phyloP scores from a whole-genome alignment of 768 basidiomycete species.

The Sistotremastrum suecicum region DNA sequence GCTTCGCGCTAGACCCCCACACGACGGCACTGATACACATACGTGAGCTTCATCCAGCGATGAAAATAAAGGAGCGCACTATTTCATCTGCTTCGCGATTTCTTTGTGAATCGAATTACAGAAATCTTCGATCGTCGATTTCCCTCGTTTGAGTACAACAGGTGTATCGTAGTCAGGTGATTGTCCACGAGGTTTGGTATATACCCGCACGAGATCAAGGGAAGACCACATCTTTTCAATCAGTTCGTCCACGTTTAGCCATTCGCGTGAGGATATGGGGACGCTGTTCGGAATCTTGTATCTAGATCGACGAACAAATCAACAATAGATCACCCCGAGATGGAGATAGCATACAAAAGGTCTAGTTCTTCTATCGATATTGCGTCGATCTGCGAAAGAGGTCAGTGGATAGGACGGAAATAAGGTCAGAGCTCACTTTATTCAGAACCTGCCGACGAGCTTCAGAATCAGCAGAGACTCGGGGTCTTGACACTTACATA shows the following conservation, averaged over 20 bases:
- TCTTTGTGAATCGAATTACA: slow-evolving; percentile 93
- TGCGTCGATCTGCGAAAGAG: slow-evolving; percentile 65
- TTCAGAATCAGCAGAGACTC: background rate
- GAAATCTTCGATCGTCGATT: slow-evolving; percentile 71
- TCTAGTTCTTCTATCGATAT: slow-evolving; percentile 98
- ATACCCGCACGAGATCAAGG: slow-evolving; percentile 85
- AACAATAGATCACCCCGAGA: background rate
- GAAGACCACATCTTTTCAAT: slow-evolving; percentile 88
- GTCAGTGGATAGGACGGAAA: slow-evolving; percentile 1
- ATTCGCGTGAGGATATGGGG: slow-evolving; percentile 84
- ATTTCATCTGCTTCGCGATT: slow-evolving; percentile 96
- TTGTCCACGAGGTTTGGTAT: slow-evolving; percentile 89
- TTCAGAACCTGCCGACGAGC: slow-evolving; percentile 49
- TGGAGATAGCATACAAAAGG: slow-evolving; percentile 41
- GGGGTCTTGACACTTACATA: slow-evolving; percentile 43
- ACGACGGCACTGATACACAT: slow-evolving; percentile 54
- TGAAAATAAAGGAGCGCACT: slow-evolving; percentile 33
- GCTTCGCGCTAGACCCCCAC: slow-evolving; percentile 97
- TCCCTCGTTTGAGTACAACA: slow-evolving; percentile 65
- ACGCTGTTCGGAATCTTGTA: slow-evolving; percentile 95
- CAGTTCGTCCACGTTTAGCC: slow-evolving; percentile 95
- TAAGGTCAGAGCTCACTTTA: slow-evolving; percentile 36
- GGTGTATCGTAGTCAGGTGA: slow-evolving; percentile 84
- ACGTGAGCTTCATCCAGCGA: background rate
- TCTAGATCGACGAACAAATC: slow-evolving; percentile 17